Evolutionary conservation across 352 stramenopile genomes (phyloP).

Genomic region (Pseudoperonospora humuli): DNA sequence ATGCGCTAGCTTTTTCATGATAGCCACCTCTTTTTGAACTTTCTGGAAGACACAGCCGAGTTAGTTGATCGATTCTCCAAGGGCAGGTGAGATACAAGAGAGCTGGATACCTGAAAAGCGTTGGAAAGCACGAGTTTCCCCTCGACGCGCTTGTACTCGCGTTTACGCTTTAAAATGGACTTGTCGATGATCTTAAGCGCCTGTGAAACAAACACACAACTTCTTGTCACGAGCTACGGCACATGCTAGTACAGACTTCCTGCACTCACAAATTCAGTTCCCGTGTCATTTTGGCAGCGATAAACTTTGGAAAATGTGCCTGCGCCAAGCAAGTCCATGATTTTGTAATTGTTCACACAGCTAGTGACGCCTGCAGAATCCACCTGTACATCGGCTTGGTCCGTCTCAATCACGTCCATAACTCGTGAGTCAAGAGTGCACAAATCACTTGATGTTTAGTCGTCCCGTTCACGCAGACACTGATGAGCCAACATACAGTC

Average conservation of each 20-base stretch:
- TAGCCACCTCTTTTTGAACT: slow-evolving; percentile 50
- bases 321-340: slow-evolving; percentile 55
- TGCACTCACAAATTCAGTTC: slow-evolving; percentile 44
- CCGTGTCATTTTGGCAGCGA: slow-evolving; percentile 38
- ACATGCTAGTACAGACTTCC: background rate
- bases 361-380: slow-evolving; percentile 49
- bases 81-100: background rate
- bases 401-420: slow-evolving; percentile 50
- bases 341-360: slow-evolving; percentile 69
- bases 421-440: too few species aligned
- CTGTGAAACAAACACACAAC: too few species aligned
- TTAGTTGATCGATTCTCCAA: too few species aligned
- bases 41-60: too few species aligned
- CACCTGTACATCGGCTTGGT: slow-evolving; percentile 51
- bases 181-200: slow-evolving; percentile 83
- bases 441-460: too few species aligned
- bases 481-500: too few species aligned
- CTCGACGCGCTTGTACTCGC: slow-evolving; percentile 72
- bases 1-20: too few species aligned
- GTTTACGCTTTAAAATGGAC: slow-evolving; percentile 77
- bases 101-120: slow-evolving; percentile 40
- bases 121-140: slow-evolving; percentile 75
- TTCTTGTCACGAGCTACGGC: too few species aligned
- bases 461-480: too few species aligned
- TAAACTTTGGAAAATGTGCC: slow-evolving; percentile 79